These are phyloP conservation scores for Penicillium brevicompactum DNA, from an alignment of 2,329 filamentous ascomycete species.

Conservation along the genomic window DNA sequence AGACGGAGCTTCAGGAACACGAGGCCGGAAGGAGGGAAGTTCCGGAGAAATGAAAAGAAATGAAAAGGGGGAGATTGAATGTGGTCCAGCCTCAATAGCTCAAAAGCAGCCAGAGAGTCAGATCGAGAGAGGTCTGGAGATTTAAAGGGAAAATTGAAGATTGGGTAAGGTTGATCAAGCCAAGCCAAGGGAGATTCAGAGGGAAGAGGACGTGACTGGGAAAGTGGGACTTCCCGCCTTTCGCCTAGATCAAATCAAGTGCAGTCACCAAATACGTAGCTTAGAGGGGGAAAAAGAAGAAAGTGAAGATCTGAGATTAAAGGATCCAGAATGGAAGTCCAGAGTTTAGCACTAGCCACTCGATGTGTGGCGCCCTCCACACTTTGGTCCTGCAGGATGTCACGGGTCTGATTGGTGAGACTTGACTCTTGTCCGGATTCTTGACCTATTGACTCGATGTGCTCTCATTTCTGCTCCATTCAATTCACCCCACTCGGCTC, in stretches of 20 bases:
- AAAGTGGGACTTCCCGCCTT: too few species aligned
- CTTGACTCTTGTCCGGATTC: neutral
- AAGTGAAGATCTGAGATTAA: slow-evolving; percentile 19
- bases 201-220: slow-evolving; percentile 8
- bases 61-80: slow-evolving; percentile 2
- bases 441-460: neutral
- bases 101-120: slow-evolving; percentile 7
- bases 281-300: slow-evolving; percentile 12
- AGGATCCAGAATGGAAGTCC: slow-evolving; percentile 16
- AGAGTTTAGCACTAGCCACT: slow-evolving; percentile 14
- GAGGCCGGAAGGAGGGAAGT: slow-evolving; percentile 6
- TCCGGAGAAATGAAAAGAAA: neutral
- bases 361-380: slow-evolving; percentile 14
- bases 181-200: slow-evolving; percentile 10
- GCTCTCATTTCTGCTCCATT: neutral
- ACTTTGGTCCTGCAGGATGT: neutral
- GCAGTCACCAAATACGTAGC: neutral
- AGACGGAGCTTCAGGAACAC: slow-evolving; percentile 9
- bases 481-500: neutral
- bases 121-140: slow-evolving; percentile 1
- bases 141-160: slow-evolving; percentile 2
- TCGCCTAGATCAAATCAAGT: neutral
- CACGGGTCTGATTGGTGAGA: too few species aligned
- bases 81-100: neutral
- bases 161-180: neutral